phyloP scores from a whole-genome alignment of 116 monocot genomes.

The Trichopus zeylanicus region DNA sequence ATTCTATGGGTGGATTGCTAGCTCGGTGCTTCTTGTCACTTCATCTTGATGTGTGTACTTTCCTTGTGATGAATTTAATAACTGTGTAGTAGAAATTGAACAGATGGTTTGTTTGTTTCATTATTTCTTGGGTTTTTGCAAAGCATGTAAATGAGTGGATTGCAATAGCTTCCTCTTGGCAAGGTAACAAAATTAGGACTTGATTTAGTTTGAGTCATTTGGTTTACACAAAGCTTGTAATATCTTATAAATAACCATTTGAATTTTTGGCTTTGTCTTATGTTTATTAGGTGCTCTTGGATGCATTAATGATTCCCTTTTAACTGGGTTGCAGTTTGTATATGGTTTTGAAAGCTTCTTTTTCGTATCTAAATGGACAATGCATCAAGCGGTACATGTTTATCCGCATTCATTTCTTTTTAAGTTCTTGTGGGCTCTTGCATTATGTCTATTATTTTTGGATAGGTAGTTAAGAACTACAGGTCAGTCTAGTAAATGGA shows the following conservation, averaged over 20 bases:
- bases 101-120: conserved; percentile 10
- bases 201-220: neutral
- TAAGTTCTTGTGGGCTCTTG: neutral
- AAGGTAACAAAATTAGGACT: conserved; percentile 42
- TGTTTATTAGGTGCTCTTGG: conserved; percentile 73
- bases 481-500: too few relatives aligned
- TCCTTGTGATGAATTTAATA: neutral
- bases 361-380: conserved; percentile 90
- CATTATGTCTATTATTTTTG: too few relatives aligned
- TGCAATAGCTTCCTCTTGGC: conserved; percentile 81
- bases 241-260: neutral
- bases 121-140: conserved; percentile 46
- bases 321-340: conserved; percentile 88
- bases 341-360: conserved; percentile 82
- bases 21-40: conserved; percentile 70
- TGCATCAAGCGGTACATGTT: conserved; percentile 78
- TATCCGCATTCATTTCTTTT: neutral
- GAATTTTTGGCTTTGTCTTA: conserved; percentile 2
- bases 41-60: conserved; percentile 52
- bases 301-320: conserved; percentile 72
- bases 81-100: neutral
- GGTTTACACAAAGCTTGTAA: neutral
- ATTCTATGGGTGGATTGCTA: conserved; percentile 94
- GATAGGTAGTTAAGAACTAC: too few relatives aligned
- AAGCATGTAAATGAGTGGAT: conserved; percentile 91